phyloP scores from a whole-genome alignment of 345 rosid genomes.

The Acer campestre region DNA sequence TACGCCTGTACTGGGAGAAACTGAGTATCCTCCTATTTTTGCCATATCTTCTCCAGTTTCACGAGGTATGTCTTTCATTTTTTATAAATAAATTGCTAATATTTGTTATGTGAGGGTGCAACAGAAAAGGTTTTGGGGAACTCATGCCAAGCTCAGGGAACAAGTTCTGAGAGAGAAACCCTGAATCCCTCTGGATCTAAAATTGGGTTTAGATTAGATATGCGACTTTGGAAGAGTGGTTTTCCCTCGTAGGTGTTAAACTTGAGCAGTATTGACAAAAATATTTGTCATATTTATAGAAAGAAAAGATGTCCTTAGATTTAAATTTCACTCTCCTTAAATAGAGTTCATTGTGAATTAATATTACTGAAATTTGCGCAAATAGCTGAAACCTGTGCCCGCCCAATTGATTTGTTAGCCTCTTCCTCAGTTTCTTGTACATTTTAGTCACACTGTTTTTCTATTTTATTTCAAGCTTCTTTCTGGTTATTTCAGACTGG shows the following conservation, averaged over 20 bases:
- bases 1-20: constrained; percentile 64
- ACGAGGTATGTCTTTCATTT: constrained; percentile 52
- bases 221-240: background rate
- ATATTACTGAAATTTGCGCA: background rate
- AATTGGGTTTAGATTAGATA: background rate
- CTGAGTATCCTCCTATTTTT: constrained; percentile 73
- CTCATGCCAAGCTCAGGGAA: background rate
- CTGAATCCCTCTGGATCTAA: background rate
- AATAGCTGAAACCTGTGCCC: background rate
- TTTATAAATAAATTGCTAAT: constrained; percentile 12
- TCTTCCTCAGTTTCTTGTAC: background rate
- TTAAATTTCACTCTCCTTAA: background rate
- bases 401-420: background rate
- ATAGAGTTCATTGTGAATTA: background rate
- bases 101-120: background rate
- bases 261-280: background rate
- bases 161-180: background rate
- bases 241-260: background rate
- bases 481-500: background rate
- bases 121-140: background rate
- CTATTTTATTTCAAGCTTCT: background rate
- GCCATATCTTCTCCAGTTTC: constrained; percentile 80
- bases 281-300: background rate
- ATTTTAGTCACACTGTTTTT: background rate
- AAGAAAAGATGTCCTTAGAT: background rate